Conservation (phyloP, 768 basidiomycete species). For the Mycena latifolia region DNA sequence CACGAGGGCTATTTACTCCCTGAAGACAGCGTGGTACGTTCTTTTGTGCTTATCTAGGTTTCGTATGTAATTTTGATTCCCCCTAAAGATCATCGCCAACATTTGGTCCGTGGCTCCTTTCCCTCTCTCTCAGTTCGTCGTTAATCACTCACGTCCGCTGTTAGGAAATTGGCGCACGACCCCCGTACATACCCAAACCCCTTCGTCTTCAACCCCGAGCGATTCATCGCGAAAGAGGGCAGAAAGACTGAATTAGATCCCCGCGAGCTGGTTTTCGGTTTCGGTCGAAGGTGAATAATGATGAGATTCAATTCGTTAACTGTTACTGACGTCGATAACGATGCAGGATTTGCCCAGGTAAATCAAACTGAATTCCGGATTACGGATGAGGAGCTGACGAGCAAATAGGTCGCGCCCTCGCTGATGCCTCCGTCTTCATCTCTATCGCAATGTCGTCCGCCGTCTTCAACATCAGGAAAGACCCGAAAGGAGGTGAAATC, state of each 20-base stretch:
- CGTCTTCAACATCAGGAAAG: slow-evolving; percentile 53
- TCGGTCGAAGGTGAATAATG: slow-evolving; percentile 57
- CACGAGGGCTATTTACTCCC: slow-evolving; percentile 60
- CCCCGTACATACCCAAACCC: slow-evolving; percentile 57
- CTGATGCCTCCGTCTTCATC: slow-evolving; percentile 58
- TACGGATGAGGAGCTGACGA: too few relatives aligned
- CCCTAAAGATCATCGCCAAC: slow-evolving; percentile 44
- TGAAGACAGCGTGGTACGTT: slow-evolving; percentile 45
- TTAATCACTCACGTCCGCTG: neutral
- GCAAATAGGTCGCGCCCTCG: slow-evolving; percentile 54
- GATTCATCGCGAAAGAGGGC: slow-evolving; percentile 56
- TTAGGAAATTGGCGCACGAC: slow-evolving; percentile 58
- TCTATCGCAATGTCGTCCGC: slow-evolving; percentile 55
- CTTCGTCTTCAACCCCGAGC: slow-evolving; percentile 58
- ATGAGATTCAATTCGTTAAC: too few relatives aligned
- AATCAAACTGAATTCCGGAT: slow-evolving; percentile 9
- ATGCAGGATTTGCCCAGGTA: neutral
- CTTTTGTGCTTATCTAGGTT: neutral
- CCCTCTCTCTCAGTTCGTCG: too few relatives aligned
- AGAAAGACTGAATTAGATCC: slow-evolving; percentile 58
- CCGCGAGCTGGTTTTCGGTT: slow-evolving; percentile 62
- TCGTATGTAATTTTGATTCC: neutral
- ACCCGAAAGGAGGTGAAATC: slow-evolving; percentile 47
- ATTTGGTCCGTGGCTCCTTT: slow-evolving; percentile 41
- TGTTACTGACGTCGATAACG: neutral